Evolutionary conservation across 768 basidiomycete species (phyloP).

Genomic region (Amanita thiersii): DNA sequence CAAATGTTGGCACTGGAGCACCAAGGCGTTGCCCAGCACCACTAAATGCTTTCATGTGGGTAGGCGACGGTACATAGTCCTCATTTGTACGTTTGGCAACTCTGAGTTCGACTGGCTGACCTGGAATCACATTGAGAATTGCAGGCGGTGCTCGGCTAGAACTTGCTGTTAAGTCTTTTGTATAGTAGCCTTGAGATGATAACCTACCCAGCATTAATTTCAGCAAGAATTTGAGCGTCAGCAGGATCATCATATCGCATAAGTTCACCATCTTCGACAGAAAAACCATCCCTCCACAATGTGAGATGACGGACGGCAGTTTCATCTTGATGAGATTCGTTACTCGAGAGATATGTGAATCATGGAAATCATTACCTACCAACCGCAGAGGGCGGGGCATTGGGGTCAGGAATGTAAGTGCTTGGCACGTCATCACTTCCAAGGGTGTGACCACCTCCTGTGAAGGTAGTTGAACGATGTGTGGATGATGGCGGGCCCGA

Average conservation of each 20-base stretch:
- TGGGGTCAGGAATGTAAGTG: constrained; percentile 67
- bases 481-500: constrained; percentile 9
- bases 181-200: background rate
- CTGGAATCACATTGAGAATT: constrained; percentile 61
- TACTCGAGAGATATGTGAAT: background rate
- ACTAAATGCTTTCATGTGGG: constrained; percentile 44
- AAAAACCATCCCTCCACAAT: constrained; percentile 93
- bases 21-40: constrained; percentile 82
- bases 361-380: constrained; percentile 12
- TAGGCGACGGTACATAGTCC: constrained; percentile 54
- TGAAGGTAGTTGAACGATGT: constrained; percentile 32
- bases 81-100: constrained; percentile 65
- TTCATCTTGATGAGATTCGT: constrained; percentile 27
- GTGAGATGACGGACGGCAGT: constrained; percentile 68
- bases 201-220: constrained; percentile 72
- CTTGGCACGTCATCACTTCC: constrained; percentile 89
- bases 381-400: constrained; percentile 24
- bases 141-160: constrained; percentile 69
- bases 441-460: constrained; percentile 73
- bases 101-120: constrained; percentile 80
- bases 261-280: constrained; percentile 81
- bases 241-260: constrained; percentile 77
- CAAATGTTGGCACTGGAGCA: constrained; percentile 52
- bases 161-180: constrained; percentile 2
- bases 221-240: constrained; percentile 57